Base-by-base conservation (phyloP, 441 rosid species). In the Macaranga tanarius region DNA sequence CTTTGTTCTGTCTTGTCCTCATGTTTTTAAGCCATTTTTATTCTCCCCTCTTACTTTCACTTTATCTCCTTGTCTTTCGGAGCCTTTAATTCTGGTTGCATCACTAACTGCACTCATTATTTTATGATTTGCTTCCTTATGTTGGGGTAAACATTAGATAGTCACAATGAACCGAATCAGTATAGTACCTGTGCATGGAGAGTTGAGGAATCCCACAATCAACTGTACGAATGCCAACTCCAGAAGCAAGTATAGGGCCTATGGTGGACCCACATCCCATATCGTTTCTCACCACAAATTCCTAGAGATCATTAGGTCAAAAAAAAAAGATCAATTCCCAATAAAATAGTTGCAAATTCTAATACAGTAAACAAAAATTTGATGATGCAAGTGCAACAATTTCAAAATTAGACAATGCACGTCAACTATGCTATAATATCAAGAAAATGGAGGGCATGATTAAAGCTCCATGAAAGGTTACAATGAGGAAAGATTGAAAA, bases 191-290 rank as follows among this genome's bases (percentile, higher is more conserved):
- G 85, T 95, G 97, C 99, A 95, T 90, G 48, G 99, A 92, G 69
- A 94, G 97, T 81, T 95, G 99, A 72, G 97, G 89, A 70, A 92
- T 92, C 73, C 99, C 99, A 8, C 97, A 90, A 78, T 92, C 99
- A 75, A 95, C 97, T 0, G 97, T 95, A 54, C 96, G 88, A 63
- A 95, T 84, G 75, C 97, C 99, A 25, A 91, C 87, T 40, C 97
- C 97, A 57, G 97, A 92, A 75, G 99, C 97, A 65, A 95, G 91
- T 77, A 92, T 95, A 10, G 99, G 97, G 66, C 99, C 99, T 61
- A 95, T 89, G 72, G 99, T 95, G 63, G 97, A 95, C 51, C 99
- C 99, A 77, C 99, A 95, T 71, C 95, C 99, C 97, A 95, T 90
- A 73, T 95, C 99, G 40, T 95, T 95, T 79, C 97, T 89, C 76